These are phyloP conservation scores for Russula foetens DNA, from an alignment of 768 basidiomycete genomes.

Conservation along the genomic window DNA sequence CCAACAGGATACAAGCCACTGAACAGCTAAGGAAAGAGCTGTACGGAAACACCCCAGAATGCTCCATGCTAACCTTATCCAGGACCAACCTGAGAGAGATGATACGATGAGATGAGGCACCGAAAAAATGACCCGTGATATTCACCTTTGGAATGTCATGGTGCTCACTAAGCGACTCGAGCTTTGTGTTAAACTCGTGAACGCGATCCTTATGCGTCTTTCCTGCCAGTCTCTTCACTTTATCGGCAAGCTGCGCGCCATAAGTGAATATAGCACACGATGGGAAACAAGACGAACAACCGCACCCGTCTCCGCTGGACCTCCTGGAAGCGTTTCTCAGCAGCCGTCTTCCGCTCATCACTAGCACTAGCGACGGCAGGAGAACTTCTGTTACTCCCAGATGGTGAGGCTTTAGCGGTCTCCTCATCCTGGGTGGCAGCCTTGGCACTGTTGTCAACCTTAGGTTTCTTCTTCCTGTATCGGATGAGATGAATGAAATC, in stretches of 20 bases:
- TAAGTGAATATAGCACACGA: conserved; percentile 5
- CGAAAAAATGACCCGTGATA: conserved; percentile 17
- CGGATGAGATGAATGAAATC: neutral
- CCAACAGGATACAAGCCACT: neutral
- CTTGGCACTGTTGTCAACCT: conserved; percentile 36
- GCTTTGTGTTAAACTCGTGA: conserved; percentile 78
- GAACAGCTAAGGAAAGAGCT: neutral
- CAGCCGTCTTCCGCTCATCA: conserved; percentile 65
- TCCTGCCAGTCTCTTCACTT: conserved; percentile 65
- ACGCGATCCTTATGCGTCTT: conserved; percentile 95
- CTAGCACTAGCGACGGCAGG: conserved; percentile 43
- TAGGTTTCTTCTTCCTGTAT: conserved; percentile 78
- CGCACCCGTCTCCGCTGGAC: conserved; percentile 70
- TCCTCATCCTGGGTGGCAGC: conserved; percentile 34
- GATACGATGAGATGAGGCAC: conserved; percentile 1
- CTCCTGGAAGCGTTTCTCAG: conserved; percentile 83
- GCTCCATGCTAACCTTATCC: conserved; percentile 47
- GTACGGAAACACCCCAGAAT: neutral
- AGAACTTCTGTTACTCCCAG: conserved; percentile 52
- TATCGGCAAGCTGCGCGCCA: conserved; percentile 53
- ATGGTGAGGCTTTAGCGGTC: conserved; percentile 34
- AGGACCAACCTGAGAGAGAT: conserved; percentile 60
- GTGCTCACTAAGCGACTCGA: conserved; percentile 85
- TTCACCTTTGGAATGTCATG: conserved; percentile 88
- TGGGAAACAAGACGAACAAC: neutral